phyloP scores from a whole-genome alignment of 2,329 filamentous ascomycete species.

The Metarhizium rileyi region DNA sequence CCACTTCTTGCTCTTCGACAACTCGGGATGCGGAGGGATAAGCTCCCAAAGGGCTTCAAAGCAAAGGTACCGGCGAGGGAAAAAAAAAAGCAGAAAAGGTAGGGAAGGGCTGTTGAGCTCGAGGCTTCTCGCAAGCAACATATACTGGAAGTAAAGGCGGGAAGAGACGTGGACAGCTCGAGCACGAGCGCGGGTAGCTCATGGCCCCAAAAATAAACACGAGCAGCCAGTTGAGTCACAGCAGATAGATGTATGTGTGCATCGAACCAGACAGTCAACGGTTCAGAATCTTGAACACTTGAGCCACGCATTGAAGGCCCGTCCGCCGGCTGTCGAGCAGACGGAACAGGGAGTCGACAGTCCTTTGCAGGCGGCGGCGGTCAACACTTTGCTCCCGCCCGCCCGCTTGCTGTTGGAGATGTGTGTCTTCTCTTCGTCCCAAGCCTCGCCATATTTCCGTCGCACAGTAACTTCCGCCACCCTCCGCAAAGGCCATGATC shows the following conservation, averaged over 20 bases:
- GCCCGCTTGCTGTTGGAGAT: not conserved
- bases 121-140: not conserved
- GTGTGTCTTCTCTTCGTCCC: not conserved
- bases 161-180: not conserved
- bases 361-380: slow-evolving; percentile 4
- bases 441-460: not conserved
- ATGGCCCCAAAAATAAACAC: not conserved
- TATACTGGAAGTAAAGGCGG: not conserved
- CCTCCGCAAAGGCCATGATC: not conserved
- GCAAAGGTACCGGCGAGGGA: not conserved
- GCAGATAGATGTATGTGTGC: not conserved
- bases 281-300: not conserved
- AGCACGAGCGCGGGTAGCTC: not conserved
- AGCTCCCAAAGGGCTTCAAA: too few relatives aligned
- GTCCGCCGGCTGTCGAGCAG: slow-evolving; percentile 2
- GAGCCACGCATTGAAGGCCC: not conserved
- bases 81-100: not conserved
- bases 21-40: not conserved
- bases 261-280: too few relatives aligned
- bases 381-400: not conserved
- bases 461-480: not conserved
- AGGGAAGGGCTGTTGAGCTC: not conserved
- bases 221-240: not conserved
- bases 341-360: not conserved
- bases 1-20: not conserved